Base-by-base conservation (phyloP, 352 stramenopile species). In the Globisporangium spiculum region DNA sequence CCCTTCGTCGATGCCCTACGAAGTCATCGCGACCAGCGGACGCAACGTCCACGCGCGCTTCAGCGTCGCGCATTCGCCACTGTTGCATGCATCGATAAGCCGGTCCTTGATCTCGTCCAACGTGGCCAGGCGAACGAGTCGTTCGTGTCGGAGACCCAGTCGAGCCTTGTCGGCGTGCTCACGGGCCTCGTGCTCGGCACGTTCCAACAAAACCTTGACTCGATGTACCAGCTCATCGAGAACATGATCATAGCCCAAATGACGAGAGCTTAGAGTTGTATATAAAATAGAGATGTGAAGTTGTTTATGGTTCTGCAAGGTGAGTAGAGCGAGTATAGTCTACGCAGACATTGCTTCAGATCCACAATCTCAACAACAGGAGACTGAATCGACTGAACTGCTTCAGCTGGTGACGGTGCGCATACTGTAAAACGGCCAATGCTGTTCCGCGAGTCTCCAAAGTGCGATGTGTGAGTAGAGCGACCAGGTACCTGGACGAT, bases 121-220 rank as follows among this genome's bases (percentile, higher is more conserved):
- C 20, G 48, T 38, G 36, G 18, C 9, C 36, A 44, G 12, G 2
- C 12, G 10, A 44, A 44, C 12, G 36, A 16, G 2, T 44, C 6
- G 9, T 44, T 16, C 2, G 36, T 44, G 1, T 44, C 36, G 36
- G 36, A 44, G 36, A 44, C 1, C 36, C 36, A 44, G 36, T 44
- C 36, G 41, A 12, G 22, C 10, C 63, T 62, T 5, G 52, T 44
- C 5, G 63, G 63, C 10, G n/a, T 68, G 38, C 53, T 63, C 50
- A 63, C 63, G 22, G 52, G 63, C 52, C 53, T 68, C 26, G 54
- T 68, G 9, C 61, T 68, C 32, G 53, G 50, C 30, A 56, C 63
- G 34, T 68, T 63, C 53, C 8, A 26, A 1, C 52, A 68, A 27
- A 68, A 68, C 63, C 18, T 68, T 12, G 7, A 54, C 16, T 18